Conservation (phyloP, 2,329 filamentous ascomycete species). For the Exophiala viscosa region DNA sequence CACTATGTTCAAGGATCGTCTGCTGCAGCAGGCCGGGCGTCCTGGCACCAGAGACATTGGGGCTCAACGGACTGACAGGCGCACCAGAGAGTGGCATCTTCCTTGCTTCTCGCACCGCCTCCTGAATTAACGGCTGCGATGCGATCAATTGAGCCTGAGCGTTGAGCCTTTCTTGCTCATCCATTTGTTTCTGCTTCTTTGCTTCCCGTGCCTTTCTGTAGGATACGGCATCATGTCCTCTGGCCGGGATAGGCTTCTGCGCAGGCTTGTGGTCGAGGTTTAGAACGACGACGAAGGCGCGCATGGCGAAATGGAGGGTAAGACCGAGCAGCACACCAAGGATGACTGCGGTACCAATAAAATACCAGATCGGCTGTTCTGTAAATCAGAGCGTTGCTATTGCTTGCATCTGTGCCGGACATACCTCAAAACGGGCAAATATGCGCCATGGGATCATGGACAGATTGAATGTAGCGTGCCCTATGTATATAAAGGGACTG, state of each 20-base stretch:
- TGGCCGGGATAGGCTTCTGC: constrained; percentile 18
- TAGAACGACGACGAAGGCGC: constrained; percentile 50
- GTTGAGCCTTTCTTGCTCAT: constrained; percentile 22
- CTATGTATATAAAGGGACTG: constrained; percentile 49
- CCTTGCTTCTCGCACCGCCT: constrained; percentile 22
- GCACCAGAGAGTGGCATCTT: constrained; percentile 14
- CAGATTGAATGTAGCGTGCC: constrained; percentile 39
- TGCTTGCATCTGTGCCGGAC: constrained; percentile 3
- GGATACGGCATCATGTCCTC: constrained; percentile 27
- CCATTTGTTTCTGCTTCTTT: constrained; percentile 24
- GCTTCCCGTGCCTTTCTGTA: constrained; percentile 28
- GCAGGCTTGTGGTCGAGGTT: constrained; percentile 20
- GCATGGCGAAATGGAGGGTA: constrained; percentile 56
- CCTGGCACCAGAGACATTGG: constrained; percentile 12
- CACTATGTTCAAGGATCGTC: constrained; percentile 28
- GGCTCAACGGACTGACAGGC: constrained; percentile 14
- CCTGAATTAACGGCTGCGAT: constrained; percentile 23
- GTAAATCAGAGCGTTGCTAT: constrained; percentile 6
- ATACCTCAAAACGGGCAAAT: constrained; percentile 55
- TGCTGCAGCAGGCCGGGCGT: constrained; percentile 19
- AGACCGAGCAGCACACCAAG: constrained; percentile 64
- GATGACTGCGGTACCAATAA: constrained; percentile 62
- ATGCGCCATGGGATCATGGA: constrained; percentile 49
- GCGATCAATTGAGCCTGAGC: constrained; percentile 22
- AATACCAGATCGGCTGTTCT: constrained; percentile 46